Percentiles rank a stretch among this genome's conserved stretches.
These are phyloP conservation scores for Clavispora phyllophila DNA, from an alignment of 805 yeast genomes.

Conservation along the genomic window DNA sequence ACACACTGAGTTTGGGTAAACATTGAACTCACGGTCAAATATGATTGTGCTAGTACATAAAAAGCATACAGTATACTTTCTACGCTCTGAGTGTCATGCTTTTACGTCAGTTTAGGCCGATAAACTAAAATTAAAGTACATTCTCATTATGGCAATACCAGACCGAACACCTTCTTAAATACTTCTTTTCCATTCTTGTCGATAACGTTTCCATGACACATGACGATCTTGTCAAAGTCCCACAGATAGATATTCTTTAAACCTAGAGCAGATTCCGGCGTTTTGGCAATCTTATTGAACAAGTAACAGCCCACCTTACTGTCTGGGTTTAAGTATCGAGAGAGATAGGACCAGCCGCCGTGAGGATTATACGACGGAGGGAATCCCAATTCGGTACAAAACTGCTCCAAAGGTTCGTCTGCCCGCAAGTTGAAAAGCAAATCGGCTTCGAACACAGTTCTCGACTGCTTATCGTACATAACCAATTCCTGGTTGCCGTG, in stretches of 20 bases:
- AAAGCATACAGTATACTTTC: background rate
- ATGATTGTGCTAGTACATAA: too few relatives aligned
- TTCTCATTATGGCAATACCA: conserved; percentile 2
- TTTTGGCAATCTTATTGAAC: conserved; percentile 19
- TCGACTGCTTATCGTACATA: conserved; percentile 41
- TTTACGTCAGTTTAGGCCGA: too few relatives aligned
- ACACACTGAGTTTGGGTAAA: too few relatives aligned
- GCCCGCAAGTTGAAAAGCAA: conserved; percentile 52
- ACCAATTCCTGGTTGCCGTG: conserved; percentile 59
- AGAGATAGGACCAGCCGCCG: conserved; percentile 37
- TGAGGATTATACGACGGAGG: conserved; percentile 38
- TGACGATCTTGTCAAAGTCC: conserved; percentile 23
- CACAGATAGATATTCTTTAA: conserved; percentile 18
- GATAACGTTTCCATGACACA: conserved; percentile 20
- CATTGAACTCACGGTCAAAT: too few relatives aligned
- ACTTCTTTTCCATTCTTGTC: conserved; percentile 12
- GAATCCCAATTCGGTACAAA: conserved; percentile 41
- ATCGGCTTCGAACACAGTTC: conserved; percentile 55
- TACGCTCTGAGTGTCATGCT: too few relatives aligned
- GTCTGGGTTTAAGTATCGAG: conserved; percentile 39
- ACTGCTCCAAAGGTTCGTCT: conserved; percentile 37
- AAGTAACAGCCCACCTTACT: conserved; percentile 28
- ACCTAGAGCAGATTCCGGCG: conserved; percentile 10
- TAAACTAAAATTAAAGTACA: too few relatives aligned
- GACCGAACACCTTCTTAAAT: conserved; percentile 13